These are phyloP conservation scores for Durio zibethinus DNA, from an alignment of 345 rosid species.

Conservation along the genomic window DNA sequence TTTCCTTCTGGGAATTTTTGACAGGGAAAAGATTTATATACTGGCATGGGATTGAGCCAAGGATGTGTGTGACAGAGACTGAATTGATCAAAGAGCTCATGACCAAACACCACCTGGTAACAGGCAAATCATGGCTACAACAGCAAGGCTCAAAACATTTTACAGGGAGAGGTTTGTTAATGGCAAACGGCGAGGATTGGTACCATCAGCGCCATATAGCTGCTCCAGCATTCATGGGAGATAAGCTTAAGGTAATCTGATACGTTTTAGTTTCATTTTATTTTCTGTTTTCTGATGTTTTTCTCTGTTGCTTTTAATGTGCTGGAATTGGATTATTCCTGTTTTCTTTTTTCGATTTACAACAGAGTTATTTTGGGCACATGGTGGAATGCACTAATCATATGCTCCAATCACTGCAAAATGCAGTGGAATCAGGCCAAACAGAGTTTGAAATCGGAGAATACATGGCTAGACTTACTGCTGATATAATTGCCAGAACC, in stretches of 20 bases:
- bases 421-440: constrained; percentile 44
- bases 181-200: constrained; percentile 76
- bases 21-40: constrained; percentile 79
- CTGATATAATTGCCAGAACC: constrained; percentile 83
- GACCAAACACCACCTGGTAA: constrained; percentile 56
- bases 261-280: too few relatives aligned
- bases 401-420: constrained; percentile 53
- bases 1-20: neutral
- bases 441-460: constrained; percentile 83
- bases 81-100: constrained; percentile 74
- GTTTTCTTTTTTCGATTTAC: neutral
- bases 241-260: constrained; percentile 50
- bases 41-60: constrained; percentile 89
- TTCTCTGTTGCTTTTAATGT: neutral
- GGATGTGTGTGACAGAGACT: constrained; percentile 75
- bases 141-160: constrained; percentile 88
- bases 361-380: constrained; percentile 64
- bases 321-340: neutral
- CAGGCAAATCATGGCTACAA: constrained; percentile 92
- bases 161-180: constrained; percentile 72
- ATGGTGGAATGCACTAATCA: constrained; percentile 82
- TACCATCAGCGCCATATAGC: constrained; percentile 51
- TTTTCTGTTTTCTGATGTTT: too few relatives aligned
- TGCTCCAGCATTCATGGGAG: constrained; percentile 60
- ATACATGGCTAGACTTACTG: constrained; percentile 66